phyloP scores from a whole-genome alignment of 805 yeast genomes.

The Pichia manshurica region DNA sequence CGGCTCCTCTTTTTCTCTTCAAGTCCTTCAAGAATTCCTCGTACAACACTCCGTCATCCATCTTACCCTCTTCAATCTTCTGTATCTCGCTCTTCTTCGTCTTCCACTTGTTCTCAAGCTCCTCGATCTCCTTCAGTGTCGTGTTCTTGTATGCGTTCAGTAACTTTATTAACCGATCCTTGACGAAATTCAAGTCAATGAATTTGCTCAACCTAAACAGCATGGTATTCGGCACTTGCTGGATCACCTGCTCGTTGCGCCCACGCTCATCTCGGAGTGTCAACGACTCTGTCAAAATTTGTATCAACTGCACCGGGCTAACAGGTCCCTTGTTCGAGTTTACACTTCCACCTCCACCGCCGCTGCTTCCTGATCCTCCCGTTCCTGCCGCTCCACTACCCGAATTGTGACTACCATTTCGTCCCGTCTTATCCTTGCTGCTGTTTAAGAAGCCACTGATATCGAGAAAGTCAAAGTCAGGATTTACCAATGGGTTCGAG shows the following conservation, averaged over 20 bases:
- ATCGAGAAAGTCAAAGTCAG: constrained; percentile 30
- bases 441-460: constrained; percentile 26
- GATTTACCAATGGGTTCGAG: constrained; percentile 33
- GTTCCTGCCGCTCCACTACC: constrained; percentile 22
- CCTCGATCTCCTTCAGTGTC: constrained; percentile 32
- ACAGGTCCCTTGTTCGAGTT: constrained; percentile 13
- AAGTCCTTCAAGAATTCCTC: constrained; percentile 23
- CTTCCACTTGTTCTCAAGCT: constrained; percentile 34
- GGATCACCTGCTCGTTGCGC: constrained; percentile 26
- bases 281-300: constrained; percentile 32
- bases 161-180: constrained; percentile 31
- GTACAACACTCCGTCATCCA: constrained; percentile 32
- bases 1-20: constrained; percentile 14
- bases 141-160: constrained; percentile 29
- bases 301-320: constrained; percentile 32
- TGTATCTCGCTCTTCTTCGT: constrained; percentile 34
- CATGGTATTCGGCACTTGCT: constrained; percentile 31
- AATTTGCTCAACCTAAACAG: constrained; percentile 29
- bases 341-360: neutral
- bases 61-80: constrained; percentile 36
- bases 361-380: too few relatives aligned
- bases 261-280: constrained; percentile 27
- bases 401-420: neutral
- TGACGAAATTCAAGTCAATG: constrained; percentile 29
- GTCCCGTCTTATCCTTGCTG: constrained; percentile 10